Conservation (phyloP, 352 stramenopile genomes). For the Aphanomyces invadans region DNA sequence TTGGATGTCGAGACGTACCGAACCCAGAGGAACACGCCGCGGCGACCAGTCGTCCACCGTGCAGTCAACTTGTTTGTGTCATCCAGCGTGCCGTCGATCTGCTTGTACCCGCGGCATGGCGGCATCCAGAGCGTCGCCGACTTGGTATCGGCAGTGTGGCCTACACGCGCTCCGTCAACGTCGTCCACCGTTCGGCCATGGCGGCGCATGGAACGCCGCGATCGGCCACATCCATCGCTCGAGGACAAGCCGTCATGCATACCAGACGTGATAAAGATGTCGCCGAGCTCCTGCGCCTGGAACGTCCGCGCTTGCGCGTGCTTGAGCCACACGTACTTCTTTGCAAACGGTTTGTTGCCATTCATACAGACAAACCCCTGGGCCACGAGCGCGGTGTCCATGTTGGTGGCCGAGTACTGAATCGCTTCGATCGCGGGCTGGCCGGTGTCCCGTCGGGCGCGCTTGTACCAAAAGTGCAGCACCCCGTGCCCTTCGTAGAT, state of each 20-base stretch:
- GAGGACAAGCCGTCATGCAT: too few species aligned
- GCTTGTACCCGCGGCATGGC: constrained; percentile 62
- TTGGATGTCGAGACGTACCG: constrained; percentile 18
- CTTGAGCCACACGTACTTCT: constrained; percentile 17
- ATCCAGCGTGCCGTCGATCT: constrained; percentile 58
- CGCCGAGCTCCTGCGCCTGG: constrained; percentile 27
- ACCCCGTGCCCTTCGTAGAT: background rate
- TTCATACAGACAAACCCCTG: constrained; percentile 62
- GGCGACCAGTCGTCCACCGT: constrained; percentile 24
- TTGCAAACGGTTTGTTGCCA: constrained; percentile 1
- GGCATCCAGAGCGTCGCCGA: constrained; percentile 54
- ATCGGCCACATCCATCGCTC: too few species aligned
- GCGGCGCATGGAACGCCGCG: too few species aligned
- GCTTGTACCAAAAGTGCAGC: constrained; percentile 59
- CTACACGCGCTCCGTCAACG: background rate
- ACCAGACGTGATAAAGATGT: constrained; percentile 41
- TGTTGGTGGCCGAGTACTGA: constrained; percentile 45
- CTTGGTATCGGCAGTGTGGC: constrained; percentile 3
- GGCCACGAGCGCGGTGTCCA: constrained; percentile 63
- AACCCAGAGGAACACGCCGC: constrained; percentile 62
- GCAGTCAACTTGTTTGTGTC: constrained; percentile 35
- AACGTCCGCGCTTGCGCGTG: background rate
- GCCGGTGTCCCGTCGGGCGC: constrained; percentile 44
- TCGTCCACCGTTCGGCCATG: background rate
- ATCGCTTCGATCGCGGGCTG: constrained; percentile 60